Base-by-base conservation (phyloP, 1,284 basidiomycete genomes). In the Puccinia triticina region DNA sequence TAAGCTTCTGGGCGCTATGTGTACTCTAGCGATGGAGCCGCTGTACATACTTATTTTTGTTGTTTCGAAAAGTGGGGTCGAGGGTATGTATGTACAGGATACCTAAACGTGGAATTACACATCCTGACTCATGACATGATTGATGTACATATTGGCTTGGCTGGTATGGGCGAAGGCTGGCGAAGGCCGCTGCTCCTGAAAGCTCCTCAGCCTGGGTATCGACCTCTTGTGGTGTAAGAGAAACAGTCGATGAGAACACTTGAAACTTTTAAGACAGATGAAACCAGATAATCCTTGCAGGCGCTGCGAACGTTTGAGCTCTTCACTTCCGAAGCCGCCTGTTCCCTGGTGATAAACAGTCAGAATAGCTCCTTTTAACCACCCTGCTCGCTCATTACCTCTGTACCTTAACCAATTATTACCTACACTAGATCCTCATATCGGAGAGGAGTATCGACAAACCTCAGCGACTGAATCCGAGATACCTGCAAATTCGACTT, bases 201-300 rank as follows among this genome's bases (percentile, higher is more conserved):
- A 43, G 48, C 2, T 14, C 3, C 10, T 57, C 50, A 53, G 50
- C 23, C 50, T 53, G 50, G 4, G 50, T 53, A 53, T 53, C 11
- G 10, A 53, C 50, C 23, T 21, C 18, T 21, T 53, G 26, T 26
- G 55, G 21, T 53, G 55, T 26, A 57, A 57, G 55, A 57, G 55
- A 57, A 57, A 57, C 55, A 26, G 55, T 57, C 55, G 26, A 29
- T 26, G 55, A 57, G n/a, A 57, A 57, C 26, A 57, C 55, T 57
- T 57, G 55, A 57, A 57, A 26, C 55, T 57, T 21, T 21, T 1
- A 29, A 57, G 55, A 21, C 23, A 29, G 26, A 16, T 50, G 55
- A 57, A 61, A 61, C 59, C 59, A 61, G 57, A 2, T 26, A 59
- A 3, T 10, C 16, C 3, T 26, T 59, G 3, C 57, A 59, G 26